Conservation (phyloP, 1,139 yeast genomes). For the Saccharomyces pastorianus region DNA sequence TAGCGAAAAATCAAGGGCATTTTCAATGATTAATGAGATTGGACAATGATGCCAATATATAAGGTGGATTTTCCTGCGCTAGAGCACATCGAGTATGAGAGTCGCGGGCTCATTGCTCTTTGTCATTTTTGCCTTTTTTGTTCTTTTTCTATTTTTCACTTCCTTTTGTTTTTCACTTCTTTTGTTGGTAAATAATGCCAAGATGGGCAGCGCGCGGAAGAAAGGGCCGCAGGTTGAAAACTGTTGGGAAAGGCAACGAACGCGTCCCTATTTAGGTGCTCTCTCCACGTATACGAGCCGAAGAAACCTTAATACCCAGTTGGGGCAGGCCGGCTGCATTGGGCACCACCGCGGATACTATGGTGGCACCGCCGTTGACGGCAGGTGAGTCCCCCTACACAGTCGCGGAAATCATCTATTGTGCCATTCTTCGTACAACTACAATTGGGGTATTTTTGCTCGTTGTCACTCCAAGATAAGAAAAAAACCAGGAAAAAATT, state of each 20-base stretch:
- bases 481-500: not conserved
- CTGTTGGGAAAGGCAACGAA: not conserved
- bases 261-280: not conserved
- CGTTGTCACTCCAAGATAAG: not conserved
- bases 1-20: not conserved
- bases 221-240: not conserved
- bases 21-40: not conserved
- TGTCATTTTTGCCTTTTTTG: not conserved
- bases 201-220: not conserved
- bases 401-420: not conserved
- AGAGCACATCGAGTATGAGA: not conserved
- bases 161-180: not conserved
- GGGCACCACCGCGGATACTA: not conserved
- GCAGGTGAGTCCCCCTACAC: not conserved
- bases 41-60: not conserved
- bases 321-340: not conserved
- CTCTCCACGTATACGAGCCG: not conserved
- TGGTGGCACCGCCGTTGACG: not conserved
- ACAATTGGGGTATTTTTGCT: not conserved
- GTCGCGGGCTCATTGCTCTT: not conserved
- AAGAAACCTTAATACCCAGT: not conserved
- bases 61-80: not conserved
- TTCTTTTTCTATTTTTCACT: too few species aligned
- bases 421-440: not conserved
- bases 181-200: not conserved